A percentile compares a stretch with the other conserved stretches of the same genome.
phyloP scores from a whole-genome alignment of 2,329 filamentous ascomycete species.

The Cercospora brassicicola region DNA sequence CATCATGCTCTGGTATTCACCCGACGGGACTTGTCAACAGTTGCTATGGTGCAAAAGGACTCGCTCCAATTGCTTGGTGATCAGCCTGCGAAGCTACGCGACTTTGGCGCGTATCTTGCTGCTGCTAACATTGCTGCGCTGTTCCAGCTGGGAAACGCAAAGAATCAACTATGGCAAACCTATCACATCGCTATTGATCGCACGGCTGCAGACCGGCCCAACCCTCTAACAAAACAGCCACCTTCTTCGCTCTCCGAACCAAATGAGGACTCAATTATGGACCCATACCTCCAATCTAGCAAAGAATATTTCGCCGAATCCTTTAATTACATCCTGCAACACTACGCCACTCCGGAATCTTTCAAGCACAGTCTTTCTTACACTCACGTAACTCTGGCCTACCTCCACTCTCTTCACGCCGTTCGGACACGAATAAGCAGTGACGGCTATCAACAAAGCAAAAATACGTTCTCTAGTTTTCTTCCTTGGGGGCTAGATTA shows the following conservation, averaged over 20 bases:
- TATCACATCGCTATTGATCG: constrained; percentile 27
- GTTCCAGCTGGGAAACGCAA: constrained; percentile 55
- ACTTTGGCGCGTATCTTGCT: constrained; percentile 56
- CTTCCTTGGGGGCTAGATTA: constrained; percentile 52
- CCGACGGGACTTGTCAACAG: constrained; percentile 49
- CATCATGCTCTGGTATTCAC: constrained; percentile 66
- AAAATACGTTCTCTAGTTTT: constrained; percentile 30
- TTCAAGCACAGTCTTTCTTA: constrained; percentile 57
- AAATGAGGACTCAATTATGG: not conserved
- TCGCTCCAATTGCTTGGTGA: constrained; percentile 58
- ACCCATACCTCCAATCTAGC: constrained; percentile 9
- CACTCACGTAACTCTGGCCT: constrained; percentile 62
- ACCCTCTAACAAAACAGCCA: not conserved
- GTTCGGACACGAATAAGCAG: constrained; percentile 19
- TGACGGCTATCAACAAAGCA: constrained; percentile 23
- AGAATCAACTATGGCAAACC: constrained; percentile 50
- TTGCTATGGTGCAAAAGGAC: constrained; percentile 48
- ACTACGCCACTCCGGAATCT: constrained; percentile 51
- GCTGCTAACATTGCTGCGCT: constrained; percentile 58
- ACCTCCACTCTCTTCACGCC: constrained; percentile 47
- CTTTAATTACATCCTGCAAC: constrained; percentile 41
- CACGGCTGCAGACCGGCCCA: not conserved
- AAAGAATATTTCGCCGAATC: constrained; percentile 19
- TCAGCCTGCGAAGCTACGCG: constrained; percentile 51
- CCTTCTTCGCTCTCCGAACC: not conserved